phyloP scores from a whole-genome alignment of 202 grass and related monocot species.

The Schoenoplectus triqueter region DNA sequence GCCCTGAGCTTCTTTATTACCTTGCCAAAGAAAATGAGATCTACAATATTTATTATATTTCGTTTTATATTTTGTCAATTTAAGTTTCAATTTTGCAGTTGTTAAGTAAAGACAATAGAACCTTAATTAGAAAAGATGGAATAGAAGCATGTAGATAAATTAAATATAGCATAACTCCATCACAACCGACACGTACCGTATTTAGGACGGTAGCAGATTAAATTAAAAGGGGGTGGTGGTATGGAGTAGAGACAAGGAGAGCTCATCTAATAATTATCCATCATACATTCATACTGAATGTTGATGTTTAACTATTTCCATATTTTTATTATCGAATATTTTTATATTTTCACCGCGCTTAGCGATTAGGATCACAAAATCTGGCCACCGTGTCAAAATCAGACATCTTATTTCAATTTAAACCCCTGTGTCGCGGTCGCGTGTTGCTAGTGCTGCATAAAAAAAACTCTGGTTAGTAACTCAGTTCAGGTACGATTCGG shows the following conservation, averaged over 20 bases:
- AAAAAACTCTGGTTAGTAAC: too few species aligned
- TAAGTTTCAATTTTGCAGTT: not conserved
- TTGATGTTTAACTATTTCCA: not conserved
- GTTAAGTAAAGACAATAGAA: not conserved
- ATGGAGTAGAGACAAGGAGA: not conserved
- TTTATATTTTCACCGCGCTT: too few species aligned
- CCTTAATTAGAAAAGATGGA: not conserved
- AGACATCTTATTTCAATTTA: not conserved
- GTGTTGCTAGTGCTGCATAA: not conserved
- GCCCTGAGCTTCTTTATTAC: too few species aligned
- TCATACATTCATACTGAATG: not conserved
- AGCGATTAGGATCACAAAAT: not conserved
- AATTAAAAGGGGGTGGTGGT: not conserved
- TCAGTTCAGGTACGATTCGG: too few species aligned
- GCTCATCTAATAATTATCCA: not conserved
- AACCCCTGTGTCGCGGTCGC: not conserved
- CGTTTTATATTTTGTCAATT: not conserved
- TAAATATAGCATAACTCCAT: too few species aligned
- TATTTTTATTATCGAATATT: not conserved
- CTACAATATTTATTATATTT: not conserved
- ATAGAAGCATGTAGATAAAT: too few species aligned
- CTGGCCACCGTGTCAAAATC: not conserved
- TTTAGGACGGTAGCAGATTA: too few species aligned
- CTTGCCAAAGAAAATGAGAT: too few species aligned
- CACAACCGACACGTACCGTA: too few species aligned